Evolutionary conservation across 345 rosid genomes (phyloP), one percentile per base, ranked within the genome.

Genomic region (Rubroshorea leprosula): DNA sequence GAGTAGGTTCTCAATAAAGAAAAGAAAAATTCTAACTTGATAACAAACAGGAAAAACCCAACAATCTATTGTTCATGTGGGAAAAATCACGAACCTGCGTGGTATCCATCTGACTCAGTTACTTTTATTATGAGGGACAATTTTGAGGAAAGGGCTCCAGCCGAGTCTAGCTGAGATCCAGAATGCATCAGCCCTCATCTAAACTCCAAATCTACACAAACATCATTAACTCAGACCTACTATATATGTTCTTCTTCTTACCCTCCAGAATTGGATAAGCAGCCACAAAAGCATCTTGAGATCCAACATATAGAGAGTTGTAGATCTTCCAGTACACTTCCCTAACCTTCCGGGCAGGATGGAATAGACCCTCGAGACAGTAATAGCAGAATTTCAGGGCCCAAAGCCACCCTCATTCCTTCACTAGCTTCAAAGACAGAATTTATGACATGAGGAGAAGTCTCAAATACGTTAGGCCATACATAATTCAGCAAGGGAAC

Each of bases 311-410:
- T 11, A 94, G 87, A 1, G 97, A 87, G 62, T 94, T 94, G 70
- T 94, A 94, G 6, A 94, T 94, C 84, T 90, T 94, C 99, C 99
- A 94, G 77, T 94, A 94, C 15, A 94, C 99, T 69, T 94, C 97
- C 62, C 99, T 80, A 56, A 94, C 99, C 75, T 94, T 94, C 55
- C 99, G 72, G 0, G 99, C 97, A 23, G 99, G 99, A 72, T 94
- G 99, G 74, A 94, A 94, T 66, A 94, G 76, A 46, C 99, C 99
- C 76, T 94, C 97, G 29, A 94, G 83, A 68, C 99, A 94, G 62
- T 94, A 94, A 71, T 94, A 94, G 81, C 38, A 90, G 83, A 17
- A 82, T 56, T 2, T 97, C 95, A 54, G 97, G 76, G 45, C 99
- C 99, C 62, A 94, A 53, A 17, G 99, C 97, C 18, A 94, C 96